Evolutionary conservation across 768 basidiomycete genomes (phyloP).

Genomic region (Kwoniella heveanensis): DNA sequence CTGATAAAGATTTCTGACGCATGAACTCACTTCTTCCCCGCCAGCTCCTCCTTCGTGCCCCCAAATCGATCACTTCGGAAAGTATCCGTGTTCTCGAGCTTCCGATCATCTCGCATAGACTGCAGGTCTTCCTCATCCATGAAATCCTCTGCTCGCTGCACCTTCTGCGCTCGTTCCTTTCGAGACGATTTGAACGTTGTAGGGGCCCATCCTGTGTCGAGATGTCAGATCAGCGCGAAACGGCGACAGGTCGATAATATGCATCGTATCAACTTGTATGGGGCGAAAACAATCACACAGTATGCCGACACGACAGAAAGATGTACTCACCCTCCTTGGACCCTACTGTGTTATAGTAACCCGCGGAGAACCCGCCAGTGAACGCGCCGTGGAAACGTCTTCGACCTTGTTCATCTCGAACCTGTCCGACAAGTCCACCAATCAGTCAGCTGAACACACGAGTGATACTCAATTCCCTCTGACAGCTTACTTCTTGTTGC

Average conservation of each 20-base stretch:
- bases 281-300: too few relatives aligned
- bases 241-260: not conserved
- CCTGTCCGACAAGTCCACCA: conserved; percentile 58
- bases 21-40: conserved; percentile 56
- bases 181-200: conserved; percentile 90
- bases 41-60: conserved; percentile 58
- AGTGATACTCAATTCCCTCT: not conserved
- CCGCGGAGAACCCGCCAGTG: conserved; percentile 96
- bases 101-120: conserved; percentile 72
- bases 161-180: conserved; percentile 61
- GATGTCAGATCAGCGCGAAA: not conserved
- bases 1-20: too few relatives aligned
- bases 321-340: conserved; percentile 78
- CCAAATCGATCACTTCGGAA: conserved; percentile 68
- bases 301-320: too few relatives aligned
- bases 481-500: conserved; percentile 82
- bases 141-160: conserved; percentile 75
- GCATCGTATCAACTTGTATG: conserved; percentile 1
- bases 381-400: conserved; percentile 95
- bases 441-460: conserved; percentile 9
- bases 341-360: conserved; percentile 94
- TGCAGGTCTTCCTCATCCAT: conserved; percentile 99
- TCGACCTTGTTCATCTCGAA: conserved; percentile 89
- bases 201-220: conserved; percentile 81
- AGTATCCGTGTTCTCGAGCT: conserved; percentile 72